These are phyloP conservation scores for Anthoceros angustus DNA, from an alignment of 225 moss, liverwort and hornwort genomes.

Conservation along the genomic window DNA sequence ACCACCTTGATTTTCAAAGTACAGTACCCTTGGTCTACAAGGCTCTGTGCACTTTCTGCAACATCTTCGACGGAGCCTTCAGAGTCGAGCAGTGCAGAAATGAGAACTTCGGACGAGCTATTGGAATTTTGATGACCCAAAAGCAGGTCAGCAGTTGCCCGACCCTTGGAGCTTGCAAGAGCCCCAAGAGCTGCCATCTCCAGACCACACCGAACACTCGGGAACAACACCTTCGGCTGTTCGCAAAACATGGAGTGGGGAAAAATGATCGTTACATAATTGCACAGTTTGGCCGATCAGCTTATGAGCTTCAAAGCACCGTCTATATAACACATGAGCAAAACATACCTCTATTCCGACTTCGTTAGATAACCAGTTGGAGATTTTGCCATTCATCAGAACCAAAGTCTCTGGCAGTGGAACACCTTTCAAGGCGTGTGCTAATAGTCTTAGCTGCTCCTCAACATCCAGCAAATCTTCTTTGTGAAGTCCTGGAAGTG, in stretches of 20 bases:
- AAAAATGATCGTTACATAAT: too few relatives aligned
- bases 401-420: constrained; percentile 34
- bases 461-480: constrained; percentile 69
- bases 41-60: constrained; percentile 45
- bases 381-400: constrained; percentile 67
- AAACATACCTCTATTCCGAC: constrained; percentile 42
- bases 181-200: constrained; percentile 82
- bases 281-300: too few relatives aligned
- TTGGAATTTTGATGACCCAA: constrained; percentile 16
- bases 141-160: constrained; percentile 54
- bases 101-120: constrained; percentile 15
- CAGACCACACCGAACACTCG: constrained; percentile 67
- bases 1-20: constrained; percentile 79
- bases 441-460: constrained; percentile 52
- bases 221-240: constrained; percentile 45
- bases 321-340: too few relatives aligned
- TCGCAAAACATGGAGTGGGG: neutral
- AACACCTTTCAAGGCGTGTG: constrained; percentile 51
- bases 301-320: too few relatives aligned
- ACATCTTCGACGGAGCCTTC: constrained; percentile 39
- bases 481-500: constrained; percentile 62
- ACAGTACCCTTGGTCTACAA: constrained; percentile 64
- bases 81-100: constrained; percentile 74
- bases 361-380: constrained; percentile 40
- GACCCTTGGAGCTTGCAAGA: constrained; percentile 36